Conservation (phyloP, 176 grass and related monocot genomes). For the Avena sativa region DNA sequence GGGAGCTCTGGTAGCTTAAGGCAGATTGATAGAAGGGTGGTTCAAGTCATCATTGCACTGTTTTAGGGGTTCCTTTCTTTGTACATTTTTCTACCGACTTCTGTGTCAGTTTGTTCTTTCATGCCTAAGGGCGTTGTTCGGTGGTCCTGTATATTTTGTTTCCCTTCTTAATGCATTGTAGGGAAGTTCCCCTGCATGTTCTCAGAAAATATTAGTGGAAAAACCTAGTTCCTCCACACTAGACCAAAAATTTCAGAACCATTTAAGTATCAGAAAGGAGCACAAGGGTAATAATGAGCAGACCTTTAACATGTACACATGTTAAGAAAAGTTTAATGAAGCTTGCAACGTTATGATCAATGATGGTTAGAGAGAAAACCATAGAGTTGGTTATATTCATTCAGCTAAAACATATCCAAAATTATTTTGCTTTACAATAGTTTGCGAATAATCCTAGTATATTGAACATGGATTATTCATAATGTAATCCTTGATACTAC, state of each 20-base stretch:
- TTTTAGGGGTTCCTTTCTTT: background rate
- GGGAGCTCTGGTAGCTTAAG: constrained; percentile 1
- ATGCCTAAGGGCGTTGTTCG: background rate
- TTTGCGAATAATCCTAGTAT: background rate
- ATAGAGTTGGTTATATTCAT: background rate
- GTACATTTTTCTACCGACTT: background rate
- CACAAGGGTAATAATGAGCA: background rate
- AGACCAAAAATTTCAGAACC: background rate
- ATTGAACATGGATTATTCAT: background rate
- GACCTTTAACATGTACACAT: background rate
- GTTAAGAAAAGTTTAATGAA: background rate
- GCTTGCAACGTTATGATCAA: background rate
- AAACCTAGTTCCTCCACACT: background rate
- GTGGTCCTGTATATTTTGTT: background rate
- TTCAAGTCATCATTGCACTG: background rate
- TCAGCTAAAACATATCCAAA: background rate
- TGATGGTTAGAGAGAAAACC: background rate
- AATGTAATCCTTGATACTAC: background rate
- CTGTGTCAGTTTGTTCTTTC: background rate
- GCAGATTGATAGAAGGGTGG: background rate
- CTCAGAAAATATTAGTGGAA: background rate
- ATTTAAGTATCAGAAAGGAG: background rate
- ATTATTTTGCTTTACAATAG: background rate
- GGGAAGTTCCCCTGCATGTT: constrained; percentile 9
- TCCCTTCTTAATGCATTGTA: background rate